A percentile compares a stretch with the other conserved stretches of the same genome.
These are phyloP conservation scores for Periconia macrospinosa DNA, from an alignment of 2,329 filamentous ascomycete genomes.

Conservation along the genomic window DNA sequence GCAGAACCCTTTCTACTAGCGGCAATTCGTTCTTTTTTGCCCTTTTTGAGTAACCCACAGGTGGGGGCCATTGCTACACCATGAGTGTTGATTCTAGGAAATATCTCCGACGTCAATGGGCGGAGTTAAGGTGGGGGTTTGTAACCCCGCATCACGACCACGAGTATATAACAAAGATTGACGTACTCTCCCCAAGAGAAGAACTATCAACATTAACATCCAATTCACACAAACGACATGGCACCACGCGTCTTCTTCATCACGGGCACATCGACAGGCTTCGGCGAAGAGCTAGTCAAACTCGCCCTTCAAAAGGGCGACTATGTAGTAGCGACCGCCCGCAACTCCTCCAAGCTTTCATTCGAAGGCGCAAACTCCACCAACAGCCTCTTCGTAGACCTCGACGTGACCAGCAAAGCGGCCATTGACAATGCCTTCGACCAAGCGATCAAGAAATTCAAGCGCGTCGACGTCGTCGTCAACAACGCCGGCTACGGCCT, in stretches of 20 bases:
- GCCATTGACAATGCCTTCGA: conserved; percentile 53
- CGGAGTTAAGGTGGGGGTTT: conserved; percentile 5
- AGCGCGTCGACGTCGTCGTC: conserved; percentile 61
- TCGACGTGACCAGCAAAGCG: conserved; percentile 55
- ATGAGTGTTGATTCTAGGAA: background rate
- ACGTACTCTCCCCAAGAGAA: background rate
- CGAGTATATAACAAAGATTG: background rate
- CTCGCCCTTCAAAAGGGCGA: conserved; percentile 47
- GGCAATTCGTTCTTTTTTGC: too few species aligned
- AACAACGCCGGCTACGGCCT: conserved; percentile 66
- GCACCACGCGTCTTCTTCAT: conserved; percentile 51
- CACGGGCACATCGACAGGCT: conserved; percentile 52
- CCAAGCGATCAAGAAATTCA: conserved; percentile 52
- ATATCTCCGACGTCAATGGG: background rate
- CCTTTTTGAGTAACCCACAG: too few species aligned
- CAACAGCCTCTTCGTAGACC: conserved; percentile 53
- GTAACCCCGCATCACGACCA: background rate
- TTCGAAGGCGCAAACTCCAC: conserved; percentile 44
- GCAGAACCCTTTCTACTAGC: too few species aligned
- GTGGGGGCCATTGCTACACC: too few species aligned
- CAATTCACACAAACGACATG: conserved; percentile 27
- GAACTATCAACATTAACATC: background rate
- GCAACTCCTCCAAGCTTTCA: conserved; percentile 47
- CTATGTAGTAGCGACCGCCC: conserved; percentile 53
- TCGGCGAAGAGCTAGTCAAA: conserved; percentile 50